Evolutionary conservation across 2,329 filamentous ascomycete genomes (phyloP).

Genomic region (Penicillium sp.): DNA sequence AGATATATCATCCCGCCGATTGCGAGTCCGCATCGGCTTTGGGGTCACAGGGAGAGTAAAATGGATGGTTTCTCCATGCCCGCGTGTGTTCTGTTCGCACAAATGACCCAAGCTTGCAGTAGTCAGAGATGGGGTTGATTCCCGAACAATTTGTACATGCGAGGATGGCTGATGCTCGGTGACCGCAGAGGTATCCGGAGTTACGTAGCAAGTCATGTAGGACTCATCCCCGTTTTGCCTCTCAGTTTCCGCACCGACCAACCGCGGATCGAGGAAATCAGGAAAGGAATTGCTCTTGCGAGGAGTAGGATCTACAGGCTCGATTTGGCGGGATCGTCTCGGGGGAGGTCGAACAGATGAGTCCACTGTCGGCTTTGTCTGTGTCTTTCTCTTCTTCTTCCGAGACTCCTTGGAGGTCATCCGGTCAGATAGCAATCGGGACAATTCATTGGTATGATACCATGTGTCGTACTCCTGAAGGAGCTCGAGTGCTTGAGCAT

Average conservation of each 20-base stretch:
- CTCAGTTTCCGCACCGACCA: conserved; percentile 13
- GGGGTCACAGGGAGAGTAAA: conserved; percentile 11
- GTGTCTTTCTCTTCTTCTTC: conserved; percentile 46
- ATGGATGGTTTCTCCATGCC: neutral
- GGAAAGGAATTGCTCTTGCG: conserved; percentile 8
- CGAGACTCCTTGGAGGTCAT: conserved; percentile 70
- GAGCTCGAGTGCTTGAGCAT: conserved; percentile 56
- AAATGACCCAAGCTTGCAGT: neutral
- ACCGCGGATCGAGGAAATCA: conserved; percentile 29
- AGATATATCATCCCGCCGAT: neutral
- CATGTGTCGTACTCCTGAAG: conserved; percentile 69
- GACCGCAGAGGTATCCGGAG: conserved; percentile 2
- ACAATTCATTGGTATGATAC: conserved; percentile 67
- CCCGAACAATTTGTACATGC: neutral
- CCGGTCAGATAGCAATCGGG: conserved; percentile 68
- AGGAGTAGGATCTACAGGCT: conserved; percentile 1
- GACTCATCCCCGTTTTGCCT: conserved; percentile 1
- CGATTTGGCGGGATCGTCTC: conserved; percentile 2
- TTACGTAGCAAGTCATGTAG: conserved; percentile 5
- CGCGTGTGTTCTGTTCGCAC: neutral
- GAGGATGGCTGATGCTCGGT: neutral
- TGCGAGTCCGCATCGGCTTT: conserved; percentile 3
- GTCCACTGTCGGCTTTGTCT: conserved; percentile 9
- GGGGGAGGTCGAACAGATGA: conserved; percentile 3
- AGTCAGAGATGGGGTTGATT: conserved; percentile 1